Conservation (phyloP, 257 asterid genomes). For the Scutellaria galericulata region DNA sequence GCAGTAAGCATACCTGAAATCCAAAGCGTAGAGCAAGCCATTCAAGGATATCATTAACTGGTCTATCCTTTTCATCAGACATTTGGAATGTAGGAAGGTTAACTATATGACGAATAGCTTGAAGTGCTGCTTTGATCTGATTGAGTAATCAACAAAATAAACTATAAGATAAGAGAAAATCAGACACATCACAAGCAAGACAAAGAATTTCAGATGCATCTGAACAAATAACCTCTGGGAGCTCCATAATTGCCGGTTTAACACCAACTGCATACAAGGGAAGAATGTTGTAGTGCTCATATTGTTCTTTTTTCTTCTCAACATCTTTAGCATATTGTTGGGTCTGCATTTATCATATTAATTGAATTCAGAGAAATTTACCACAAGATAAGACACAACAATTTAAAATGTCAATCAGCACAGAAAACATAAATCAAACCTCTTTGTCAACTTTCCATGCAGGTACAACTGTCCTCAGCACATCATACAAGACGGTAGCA, state of each 20-base stretch:
- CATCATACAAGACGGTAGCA: slow-evolving; percentile 89
- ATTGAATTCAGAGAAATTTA: slow-evolving; percentile 8
- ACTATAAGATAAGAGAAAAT: slow-evolving; percentile 21
- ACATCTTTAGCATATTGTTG: slow-evolving; percentile 78
- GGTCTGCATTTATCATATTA: slow-evolving; percentile 55
- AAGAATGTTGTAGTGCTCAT: slow-evolving; percentile 93
- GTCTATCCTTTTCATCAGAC: slow-evolving; percentile 64
- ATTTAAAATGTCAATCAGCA: slow-evolving; percentile 10
- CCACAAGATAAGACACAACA: background rate
- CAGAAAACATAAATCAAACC: slow-evolving; percentile 55
- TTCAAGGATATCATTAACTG: slow-evolving; percentile 79
- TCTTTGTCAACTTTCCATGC: slow-evolving; percentile 58
- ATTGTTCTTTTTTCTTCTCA: slow-evolving; percentile 80
- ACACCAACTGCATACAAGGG: slow-evolving; percentile 85
- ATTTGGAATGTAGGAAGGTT: slow-evolving; percentile 68
- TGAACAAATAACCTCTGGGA: slow-evolving; percentile 73
- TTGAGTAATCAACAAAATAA: slow-evolving; percentile 33
- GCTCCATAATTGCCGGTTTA: slow-evolving; percentile 93
- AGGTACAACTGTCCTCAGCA: slow-evolving; percentile 73
- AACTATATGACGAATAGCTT: slow-evolving; percentile 68
- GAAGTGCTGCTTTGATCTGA: slow-evolving; percentile 83
- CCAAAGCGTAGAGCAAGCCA: slow-evolving; percentile 97
- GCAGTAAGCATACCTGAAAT: slow-evolving; percentile 60
- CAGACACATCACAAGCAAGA: slow-evolving; percentile 19
- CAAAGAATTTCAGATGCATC: slow-evolving; percentile 25